Conservation (phyloP, 768 basidiomycete species). For the Russula olivacea region DNA sequence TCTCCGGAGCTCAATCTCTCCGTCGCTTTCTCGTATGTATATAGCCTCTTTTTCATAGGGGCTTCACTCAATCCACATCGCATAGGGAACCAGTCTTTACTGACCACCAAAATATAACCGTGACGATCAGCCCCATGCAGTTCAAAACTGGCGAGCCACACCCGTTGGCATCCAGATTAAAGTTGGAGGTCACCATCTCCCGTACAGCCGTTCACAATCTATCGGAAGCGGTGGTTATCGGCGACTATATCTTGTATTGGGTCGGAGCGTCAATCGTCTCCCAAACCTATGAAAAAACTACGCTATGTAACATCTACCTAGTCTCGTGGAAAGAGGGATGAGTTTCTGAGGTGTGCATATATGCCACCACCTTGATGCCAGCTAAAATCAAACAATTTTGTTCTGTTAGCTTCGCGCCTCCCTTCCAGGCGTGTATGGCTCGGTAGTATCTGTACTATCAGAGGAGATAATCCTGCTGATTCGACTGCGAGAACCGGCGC, state of each 20-base stretch:
- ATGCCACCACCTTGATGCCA: not conserved
- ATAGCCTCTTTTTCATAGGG: not conserved
- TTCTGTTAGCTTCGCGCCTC: conserved; percentile 6
- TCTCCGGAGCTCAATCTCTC: conserved; percentile 16
- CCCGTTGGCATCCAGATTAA: conserved; percentile 3
- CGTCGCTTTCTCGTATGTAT: conserved; percentile 13
- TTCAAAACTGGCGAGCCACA: conserved; percentile 12
- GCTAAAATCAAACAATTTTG: not conserved
- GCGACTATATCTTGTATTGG: conserved; percentile 19
- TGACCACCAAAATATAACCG: not conserved
- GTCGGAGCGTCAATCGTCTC: not conserved
- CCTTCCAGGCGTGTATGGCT: conserved; percentile 6
- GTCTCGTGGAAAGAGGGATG: conserved; percentile 18
- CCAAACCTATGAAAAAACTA: not conserved
- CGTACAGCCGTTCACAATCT: conserved; percentile 9
- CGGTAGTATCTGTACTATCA: conserved; percentile 8
- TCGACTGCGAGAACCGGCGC: conserved; percentile 7
- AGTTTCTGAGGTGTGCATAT: conserved; percentile 4
- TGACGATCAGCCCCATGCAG: conserved; percentile 7
- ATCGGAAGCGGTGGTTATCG: conserved; percentile 12
- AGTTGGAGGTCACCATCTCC: conserved; percentile 1
- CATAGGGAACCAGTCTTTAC: not conserved
- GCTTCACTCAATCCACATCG: not conserved
- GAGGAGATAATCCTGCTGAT: conserved; percentile 8
- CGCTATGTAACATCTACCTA: conserved; percentile 11